Evolutionary conservation across 768 basidiomycete genomes (phyloP), one percentile per base, ranked within the genome.

Genomic region (Russula brevipes): DNA sequence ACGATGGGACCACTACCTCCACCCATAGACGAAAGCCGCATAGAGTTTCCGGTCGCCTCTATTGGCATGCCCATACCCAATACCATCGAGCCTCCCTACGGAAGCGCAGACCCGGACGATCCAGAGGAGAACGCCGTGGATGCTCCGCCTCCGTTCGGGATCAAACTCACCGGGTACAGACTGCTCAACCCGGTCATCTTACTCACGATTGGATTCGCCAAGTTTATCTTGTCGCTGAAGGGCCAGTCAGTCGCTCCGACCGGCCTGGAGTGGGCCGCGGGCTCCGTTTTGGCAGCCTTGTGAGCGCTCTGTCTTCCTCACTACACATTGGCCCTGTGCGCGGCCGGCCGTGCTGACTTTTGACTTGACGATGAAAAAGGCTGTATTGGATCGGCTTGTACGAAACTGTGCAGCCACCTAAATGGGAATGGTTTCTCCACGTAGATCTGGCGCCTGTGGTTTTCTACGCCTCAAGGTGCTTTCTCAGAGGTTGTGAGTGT

Each of bases 321-420:
- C 24, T 24, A 5, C 17, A 7, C 3, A 16, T 38, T 16, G 52
- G 35, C 11, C 36, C n/a, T 11, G 12, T 33, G 33, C 4, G 24
- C 24, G 24, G 24, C 24, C 24, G 24, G 24, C 24, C 1, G 24
- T 24, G 24, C 24, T 24, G 24, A 24, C 24, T 24, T 24, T 24
- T 24, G n/a, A n/a, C n/a, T n/a, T n/a, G n/a, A n/a, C n/a, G n/a
- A n/a, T n/a, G n/a, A 24, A 24, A 35, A 49, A 54, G 60, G 8
- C 10, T 54, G 31, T 61, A 61, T 35, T 55, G 60, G 60, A 39
- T 55, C 5, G 60, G 60, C 38, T n/a, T 55, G 38, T 61, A 55
- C 46, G 53, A 61, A 42, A 5, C 16, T 4, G 36, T 39, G 30
- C 17, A 49, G 14, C 14, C 60, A 24, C 30, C 45, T 39, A 41